Percentiles rank a stretch among this genome's conserved stretches.
Evolutionary conservation across 257 asterid genomes (phyloP).

Genomic region (Solanum sejunctum): DNA sequence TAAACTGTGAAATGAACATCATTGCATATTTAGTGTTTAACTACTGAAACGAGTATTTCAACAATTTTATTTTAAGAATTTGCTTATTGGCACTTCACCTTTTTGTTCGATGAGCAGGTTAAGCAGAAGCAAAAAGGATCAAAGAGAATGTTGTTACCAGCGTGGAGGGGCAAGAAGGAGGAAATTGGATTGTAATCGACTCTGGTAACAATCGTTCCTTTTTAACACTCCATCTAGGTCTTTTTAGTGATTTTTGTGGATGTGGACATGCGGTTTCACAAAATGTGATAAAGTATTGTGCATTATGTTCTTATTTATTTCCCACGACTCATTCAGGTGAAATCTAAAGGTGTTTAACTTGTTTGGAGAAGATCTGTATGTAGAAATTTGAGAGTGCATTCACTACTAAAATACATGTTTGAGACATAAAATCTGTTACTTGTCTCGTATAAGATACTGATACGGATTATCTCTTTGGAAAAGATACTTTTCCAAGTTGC

Average conservation of each 20-base stretch:
- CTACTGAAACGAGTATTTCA: not conserved
- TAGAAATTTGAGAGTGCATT: not conserved
- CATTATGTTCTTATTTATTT: not conserved
- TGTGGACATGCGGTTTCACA: not conserved
- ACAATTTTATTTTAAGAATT: not conserved
- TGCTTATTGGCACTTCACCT: not conserved
- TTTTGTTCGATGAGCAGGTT: conserved; percentile 43
- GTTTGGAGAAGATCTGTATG: not conserved
- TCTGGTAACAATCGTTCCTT: conserved; percentile 35
- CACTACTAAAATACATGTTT: not conserved
- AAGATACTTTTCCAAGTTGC: not conserved
- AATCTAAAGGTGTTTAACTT: not conserved
- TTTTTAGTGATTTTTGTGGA: not conserved
- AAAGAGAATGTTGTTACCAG: conserved; percentile 74
- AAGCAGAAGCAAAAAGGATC: conserved; percentile 94
- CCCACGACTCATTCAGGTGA: not conserved
- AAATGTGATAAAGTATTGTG: not conserved
- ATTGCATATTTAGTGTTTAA: not conserved
- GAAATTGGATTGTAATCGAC: conserved; percentile 90
- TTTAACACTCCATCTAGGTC: not conserved
- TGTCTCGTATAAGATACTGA: not conserved
- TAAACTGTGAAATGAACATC: not conserved
- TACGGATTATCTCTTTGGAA: not conserved
- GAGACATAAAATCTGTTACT: not conserved
- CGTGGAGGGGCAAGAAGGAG: conserved; percentile 90